Conservation (phyloP, 2,329 filamentous ascomycete genomes). For the Tympanopsis confertula region DNA sequence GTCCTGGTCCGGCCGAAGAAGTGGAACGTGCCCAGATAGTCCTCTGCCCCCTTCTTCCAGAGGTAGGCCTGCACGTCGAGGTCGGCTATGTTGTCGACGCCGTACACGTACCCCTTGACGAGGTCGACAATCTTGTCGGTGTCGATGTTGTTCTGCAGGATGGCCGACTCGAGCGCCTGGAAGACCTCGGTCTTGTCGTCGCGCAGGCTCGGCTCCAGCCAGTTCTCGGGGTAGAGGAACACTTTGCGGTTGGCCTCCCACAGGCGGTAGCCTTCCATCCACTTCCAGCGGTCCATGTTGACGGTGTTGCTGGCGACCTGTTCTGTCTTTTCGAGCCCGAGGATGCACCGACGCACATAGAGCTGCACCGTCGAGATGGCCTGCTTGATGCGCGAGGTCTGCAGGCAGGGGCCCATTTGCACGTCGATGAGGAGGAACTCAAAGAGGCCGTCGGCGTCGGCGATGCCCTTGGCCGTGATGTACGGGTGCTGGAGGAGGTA, state of each 20-base stretch:
- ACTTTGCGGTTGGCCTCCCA: slow-evolving; percentile 18
- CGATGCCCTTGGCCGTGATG: slow-evolving; percentile 3
- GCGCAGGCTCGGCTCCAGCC: slow-evolving; percentile 13
- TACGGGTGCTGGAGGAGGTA: slow-evolving; percentile 7
- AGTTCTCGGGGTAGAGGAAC: slow-evolving; percentile 20
- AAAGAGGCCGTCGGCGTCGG: slow-evolving; percentile 13
- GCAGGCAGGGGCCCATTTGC: slow-evolving; percentile 12
- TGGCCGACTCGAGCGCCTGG: slow-evolving; percentile 8
- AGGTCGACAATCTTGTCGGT: slow-evolving; percentile 1
- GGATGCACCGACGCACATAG: slow-evolving; percentile 16
- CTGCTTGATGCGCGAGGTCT: slow-evolving; percentile 18
- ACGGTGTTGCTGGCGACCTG: slow-evolving; percentile 1
- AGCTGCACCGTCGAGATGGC: slow-evolving; percentile 15
- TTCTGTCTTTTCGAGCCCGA: slow-evolving; percentile 12
- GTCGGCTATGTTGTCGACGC: slow-evolving; percentile 6
- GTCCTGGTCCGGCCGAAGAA: slow-evolving; percentile 8
- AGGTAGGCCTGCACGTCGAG: slow-evolving; percentile 4
- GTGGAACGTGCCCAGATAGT: slow-evolving; percentile 4
- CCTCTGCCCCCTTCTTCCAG: slow-evolving; percentile 1
- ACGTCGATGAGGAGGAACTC: slow-evolving; percentile 17
- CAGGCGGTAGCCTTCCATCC: slow-evolving; percentile 11
- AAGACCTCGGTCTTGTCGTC: slow-evolving; percentile 17
- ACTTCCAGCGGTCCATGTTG: slow-evolving; percentile 9
- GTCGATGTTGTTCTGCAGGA: slow-evolving; percentile 11
- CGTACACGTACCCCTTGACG: slow-evolving; percentile 9